Percentiles rank a stretch among this genome's conserved stretches.
phyloP scores from a whole-genome alignment of 495 filamentous ascomycete species.

The Coniosporium apollinis region DNA sequence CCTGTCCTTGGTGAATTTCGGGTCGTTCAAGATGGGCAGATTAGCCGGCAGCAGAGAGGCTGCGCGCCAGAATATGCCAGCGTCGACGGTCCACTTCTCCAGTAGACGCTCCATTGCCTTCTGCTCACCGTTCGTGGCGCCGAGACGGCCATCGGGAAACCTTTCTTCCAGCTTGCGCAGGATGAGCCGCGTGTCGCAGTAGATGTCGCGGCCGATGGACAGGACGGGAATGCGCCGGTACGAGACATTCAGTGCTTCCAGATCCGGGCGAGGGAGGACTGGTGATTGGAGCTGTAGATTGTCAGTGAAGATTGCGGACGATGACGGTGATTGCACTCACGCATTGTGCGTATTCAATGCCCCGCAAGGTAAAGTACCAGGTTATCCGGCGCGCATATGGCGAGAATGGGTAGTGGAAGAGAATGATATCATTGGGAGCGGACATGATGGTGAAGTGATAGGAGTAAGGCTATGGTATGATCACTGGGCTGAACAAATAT shows the following conservation, averaged over 20 bases:
- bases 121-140: constrained; percentile 9
- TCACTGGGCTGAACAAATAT: not conserved
- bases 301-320: constrained; percentile 37
- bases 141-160: constrained; percentile 21
- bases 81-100: constrained; percentile 27
- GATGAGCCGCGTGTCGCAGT: constrained; percentile 31
- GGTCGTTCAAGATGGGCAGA: constrained; percentile 31
- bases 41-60: constrained; percentile 30
- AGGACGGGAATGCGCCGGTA: constrained; percentile 53
- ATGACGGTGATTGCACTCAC: constrained; percentile 24
- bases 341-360: constrained; percentile 40
- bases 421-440: constrained; percentile 27
- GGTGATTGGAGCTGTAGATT: constrained; percentile 42
- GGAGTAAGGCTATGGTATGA: too few relatives aligned
- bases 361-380: constrained; percentile 43
- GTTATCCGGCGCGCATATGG: constrained; percentile 39
- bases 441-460: not conserved
- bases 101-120: constrained; percentile 23
- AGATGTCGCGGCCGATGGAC: constrained; percentile 21
- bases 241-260: constrained; percentile 34
- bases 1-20: constrained; percentile 35
- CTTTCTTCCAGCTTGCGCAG: constrained; percentile 37
- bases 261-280: constrained; percentile 40
- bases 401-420: constrained; percentile 40
- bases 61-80: constrained; percentile 31